Base-by-base conservation (phyloP, 1,284 basidiomycete species). In the Polyporus tsugae region DNA sequence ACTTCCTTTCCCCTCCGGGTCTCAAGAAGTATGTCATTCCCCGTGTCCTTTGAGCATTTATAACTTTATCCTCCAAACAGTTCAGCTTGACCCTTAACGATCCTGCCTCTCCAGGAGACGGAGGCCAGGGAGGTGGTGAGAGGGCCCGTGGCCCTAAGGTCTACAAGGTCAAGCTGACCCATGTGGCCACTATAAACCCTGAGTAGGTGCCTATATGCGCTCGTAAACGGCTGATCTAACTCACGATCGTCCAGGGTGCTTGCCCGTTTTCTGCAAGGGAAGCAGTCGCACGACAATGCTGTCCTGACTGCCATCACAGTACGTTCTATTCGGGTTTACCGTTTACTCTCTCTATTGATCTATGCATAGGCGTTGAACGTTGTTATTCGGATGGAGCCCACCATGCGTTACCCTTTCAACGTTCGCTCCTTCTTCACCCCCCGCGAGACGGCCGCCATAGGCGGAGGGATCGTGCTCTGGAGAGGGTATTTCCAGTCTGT, bases 401-500 rank as follows among this genome's bases (percentile, higher is more conserved):
- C 86, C 0, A 80, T 90, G 81, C 85, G 85, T 41, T 91, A 90
- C 67, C 90, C 91, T 0, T 91, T 91, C 80, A 94, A 94, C 71
- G 85, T 89, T 11, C 85, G 91, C 1, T 92, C 91, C 0, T 94
- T 94, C 80, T 94, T 93, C 77, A 92, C 91, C 0, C 79, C 87
- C 66, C 78, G 80, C 2, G 92, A 91, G 72, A 87, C 83, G 13
- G 86, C 85, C 73, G 84, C 88, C 68, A 91, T 94, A 10, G 91
- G 92, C 3, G 73, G 79, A 3, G 92, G 92, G 1, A 82, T 94
- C 25, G 83, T 89, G 57, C 81, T 93, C 3, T 92, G 91, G 90
- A 84, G 91, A 19, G 91, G 91, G 0, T 91, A 91, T 71, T 93
- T 93, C 78, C 91, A 92, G 76, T 92, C 90, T 0, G 86, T 93